Conservation (phyloP, 2,329 filamentous ascomycete species). For the Stagonosporopsis vannaccii region DNA sequence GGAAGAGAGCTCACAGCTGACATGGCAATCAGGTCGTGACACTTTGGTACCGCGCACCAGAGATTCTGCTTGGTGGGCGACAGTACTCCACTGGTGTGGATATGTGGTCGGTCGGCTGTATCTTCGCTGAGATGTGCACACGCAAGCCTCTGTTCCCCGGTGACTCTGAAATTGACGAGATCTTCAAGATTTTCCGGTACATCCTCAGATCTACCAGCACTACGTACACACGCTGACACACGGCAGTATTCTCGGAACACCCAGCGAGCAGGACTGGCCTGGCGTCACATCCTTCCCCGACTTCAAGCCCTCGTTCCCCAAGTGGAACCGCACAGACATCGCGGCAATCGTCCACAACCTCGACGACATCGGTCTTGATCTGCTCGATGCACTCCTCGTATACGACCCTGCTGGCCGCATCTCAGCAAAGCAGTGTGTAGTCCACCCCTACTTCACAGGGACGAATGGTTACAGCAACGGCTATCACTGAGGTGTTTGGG, state of each 20-base stretch:
- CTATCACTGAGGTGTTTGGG: constrained; percentile 34
- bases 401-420: constrained; percentile 89
- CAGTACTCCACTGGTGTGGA: constrained; percentile 95
- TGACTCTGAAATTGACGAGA: constrained; percentile 92
- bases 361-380: constrained; percentile 73
- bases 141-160: constrained; percentile 91
- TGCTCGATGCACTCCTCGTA: constrained; percentile 75
- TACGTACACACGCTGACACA: constrained; percentile 16
- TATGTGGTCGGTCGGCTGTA: constrained; percentile 95
- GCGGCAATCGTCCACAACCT: constrained; percentile 73
- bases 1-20: constrained; percentile 19
- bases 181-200: constrained; percentile 93
- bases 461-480: constrained; percentile 56
- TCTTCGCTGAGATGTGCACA: constrained; percentile 97
- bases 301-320: constrained; percentile 91
- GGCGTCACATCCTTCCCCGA: constrained; percentile 94
- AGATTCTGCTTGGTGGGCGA: constrained; percentile 87
- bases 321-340: constrained; percentile 78
- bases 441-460: constrained; percentile 80
- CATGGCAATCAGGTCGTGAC: constrained; percentile 72
- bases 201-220: constrained; percentile 25
- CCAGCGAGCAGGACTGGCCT: constrained; percentile 82
- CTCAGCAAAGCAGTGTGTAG: constrained; percentile 85
- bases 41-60: constrained; percentile 89
- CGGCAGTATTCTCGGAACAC: constrained; percentile 73